A percentile compares a stretch with the other conserved stretches of the same genome.
Conservation (phyloP, 164 flowering plant species). For the Tinospora cordifolia region DNA sequence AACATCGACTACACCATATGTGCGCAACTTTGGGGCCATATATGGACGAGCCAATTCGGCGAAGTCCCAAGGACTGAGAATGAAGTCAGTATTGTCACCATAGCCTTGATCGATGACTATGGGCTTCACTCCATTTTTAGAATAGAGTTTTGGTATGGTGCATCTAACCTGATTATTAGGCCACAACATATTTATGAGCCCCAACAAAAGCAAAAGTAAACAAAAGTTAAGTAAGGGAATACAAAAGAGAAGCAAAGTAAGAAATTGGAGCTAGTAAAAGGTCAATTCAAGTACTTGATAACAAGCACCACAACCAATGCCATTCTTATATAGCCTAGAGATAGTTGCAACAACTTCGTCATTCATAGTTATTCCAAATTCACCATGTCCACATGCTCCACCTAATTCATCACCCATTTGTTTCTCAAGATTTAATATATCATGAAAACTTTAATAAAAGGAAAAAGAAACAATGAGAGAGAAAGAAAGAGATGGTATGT, state of each 20-base stretch:
- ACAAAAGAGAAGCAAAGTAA: too few species aligned
- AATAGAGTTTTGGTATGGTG: slow-evolving; percentile 45
- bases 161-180: slow-evolving; percentile 51
- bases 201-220: too few species aligned
- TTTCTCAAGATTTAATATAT: not conserved
- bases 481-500: slow-evolving; percentile 19
- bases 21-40: slow-evolving; percentile 30
- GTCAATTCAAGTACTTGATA: slow-evolving; percentile 46
- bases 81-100: slow-evolving; percentile 75
- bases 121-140: slow-evolving; percentile 42
- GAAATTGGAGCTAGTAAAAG: too few species aligned
- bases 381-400: slow-evolving; percentile 92
- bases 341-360: slow-evolving; percentile 60
- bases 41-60: slow-evolving; percentile 40
- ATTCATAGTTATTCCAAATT: slow-evolving; percentile 60
- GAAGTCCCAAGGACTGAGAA: slow-evolving; percentile 57
- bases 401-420: slow-evolving; percentile 22
- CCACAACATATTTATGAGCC: too few species aligned
- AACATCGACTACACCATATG: slow-evolving; percentile 64
- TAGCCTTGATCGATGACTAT: slow-evolving; percentile 79
- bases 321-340: slow-evolving; percentile 51
- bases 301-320: slow-evolving; percentile 82
- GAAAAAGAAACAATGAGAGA: too few species aligned
- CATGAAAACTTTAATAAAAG: not conserved
- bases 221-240: not conserved